Conservation (phyloP, 306 rosid genomes). For the Cucurbita ficifolia region DNA sequence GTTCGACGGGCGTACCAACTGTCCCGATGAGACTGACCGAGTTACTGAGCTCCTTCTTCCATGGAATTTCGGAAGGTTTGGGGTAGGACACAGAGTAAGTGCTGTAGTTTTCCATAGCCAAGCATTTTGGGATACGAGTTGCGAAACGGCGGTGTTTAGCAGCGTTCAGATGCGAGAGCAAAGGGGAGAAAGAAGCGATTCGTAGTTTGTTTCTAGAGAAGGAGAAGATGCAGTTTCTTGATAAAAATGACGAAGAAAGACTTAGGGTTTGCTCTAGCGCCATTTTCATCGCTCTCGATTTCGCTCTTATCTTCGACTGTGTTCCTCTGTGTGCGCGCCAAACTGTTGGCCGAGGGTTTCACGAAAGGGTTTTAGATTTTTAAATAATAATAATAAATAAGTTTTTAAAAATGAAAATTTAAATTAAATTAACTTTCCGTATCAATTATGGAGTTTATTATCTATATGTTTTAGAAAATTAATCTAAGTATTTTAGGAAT, state of each 20-base stretch:
- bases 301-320: not conserved
- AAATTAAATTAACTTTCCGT: too few species aligned
- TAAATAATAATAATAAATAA: not conserved
- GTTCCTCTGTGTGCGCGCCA: not conserved
- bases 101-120: conserved; percentile 15
- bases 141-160: conserved; percentile 6
- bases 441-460: too few species aligned
- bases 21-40: conserved; percentile 62
- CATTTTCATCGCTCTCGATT: not conserved
- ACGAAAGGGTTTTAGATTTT: not conserved
- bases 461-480: too few species aligned
- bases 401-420: too few species aligned
- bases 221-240: not conserved
- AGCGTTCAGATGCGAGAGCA: not conserved
- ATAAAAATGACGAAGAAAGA: not conserved
- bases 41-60: conserved; percentile 81
- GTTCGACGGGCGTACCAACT: conserved; percentile 55
- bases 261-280: not conserved
- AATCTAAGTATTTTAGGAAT: too few species aligned
- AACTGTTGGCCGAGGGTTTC: not conserved
- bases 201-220: not conserved
- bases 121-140: conserved; percentile 26
- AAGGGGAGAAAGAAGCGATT: not conserved
- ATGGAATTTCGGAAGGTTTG: conserved; percentile 59
- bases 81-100: conserved; percentile 27